These are phyloP conservation scores for Pythium phragmitis DNA, from an alignment of 352 stramenopile genomes.

Conservation along the genomic window DNA sequence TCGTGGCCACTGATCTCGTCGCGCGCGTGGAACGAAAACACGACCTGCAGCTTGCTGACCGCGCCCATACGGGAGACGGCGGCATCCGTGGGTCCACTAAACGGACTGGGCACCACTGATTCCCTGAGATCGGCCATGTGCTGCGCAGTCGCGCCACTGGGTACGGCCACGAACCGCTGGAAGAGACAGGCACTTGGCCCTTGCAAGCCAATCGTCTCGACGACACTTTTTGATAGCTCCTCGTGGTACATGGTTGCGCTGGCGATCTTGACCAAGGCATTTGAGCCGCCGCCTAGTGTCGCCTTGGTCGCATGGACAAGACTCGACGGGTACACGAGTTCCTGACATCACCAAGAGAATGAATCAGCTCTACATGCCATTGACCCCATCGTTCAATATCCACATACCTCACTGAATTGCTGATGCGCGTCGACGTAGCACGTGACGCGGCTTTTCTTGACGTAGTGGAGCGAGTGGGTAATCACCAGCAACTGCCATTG, in stretches of 20 bases:
- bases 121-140: constrained; percentile 60
- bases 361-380: constrained; percentile 25
- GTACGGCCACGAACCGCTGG: constrained; percentile 40
- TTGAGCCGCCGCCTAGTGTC: constrained; percentile 52
- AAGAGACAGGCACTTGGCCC: constrained; percentile 64
- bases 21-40: constrained; percentile 75
- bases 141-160: constrained; percentile 20
- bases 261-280: constrained; percentile 44
- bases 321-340: constrained; percentile 75
- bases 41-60: constrained; percentile 59
- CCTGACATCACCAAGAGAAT: constrained; percentile 20
- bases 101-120: constrained; percentile 36
- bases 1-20: constrained; percentile 35
- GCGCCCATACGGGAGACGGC: constrained; percentile 33
- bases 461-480: constrained; percentile 78
- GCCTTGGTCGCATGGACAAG: constrained; percentile 76
- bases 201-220: constrained; percentile 60
- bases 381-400: background rate
- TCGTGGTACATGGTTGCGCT: constrained; percentile 84
- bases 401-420: constrained; percentile 54
- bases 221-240: constrained; percentile 48
- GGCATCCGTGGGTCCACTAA: constrained; percentile 42
- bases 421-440: constrained; percentile 61
- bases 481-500: constrained; percentile 78
- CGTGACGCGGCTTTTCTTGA: constrained; percentile 84